Evolutionary conservation across 2,329 filamentous ascomycete species (phyloP).

Genomic region (Verticillium klebahnii): DNA sequence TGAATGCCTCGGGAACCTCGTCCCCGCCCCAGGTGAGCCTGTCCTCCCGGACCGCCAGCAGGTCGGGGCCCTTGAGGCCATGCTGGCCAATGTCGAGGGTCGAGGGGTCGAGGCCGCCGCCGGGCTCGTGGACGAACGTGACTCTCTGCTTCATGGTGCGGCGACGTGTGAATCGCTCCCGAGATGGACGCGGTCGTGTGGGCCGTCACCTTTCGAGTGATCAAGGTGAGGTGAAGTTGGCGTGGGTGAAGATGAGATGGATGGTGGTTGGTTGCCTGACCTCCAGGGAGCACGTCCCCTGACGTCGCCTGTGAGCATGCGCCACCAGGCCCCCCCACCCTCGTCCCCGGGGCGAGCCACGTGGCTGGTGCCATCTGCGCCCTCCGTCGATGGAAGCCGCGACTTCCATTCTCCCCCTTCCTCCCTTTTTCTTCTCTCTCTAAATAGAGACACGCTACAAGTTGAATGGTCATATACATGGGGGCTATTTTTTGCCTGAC

Average conservation of each 20-base stretch:
- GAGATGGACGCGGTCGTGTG: too few relatives aligned
- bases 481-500: too few relatives aligned
- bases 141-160: conserved; percentile 67
- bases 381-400: too few relatives aligned
- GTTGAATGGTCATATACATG: too few relatives aligned
- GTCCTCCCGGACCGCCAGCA: conserved; percentile 72
- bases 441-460: too few relatives aligned
- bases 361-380: neutral
- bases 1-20: conserved; percentile 68
- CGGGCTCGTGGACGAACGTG: conserved; percentile 70
- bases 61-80: conserved; percentile 48
- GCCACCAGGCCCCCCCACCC: neutral
- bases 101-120: conserved; percentile 59
- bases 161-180: too few relatives aligned
- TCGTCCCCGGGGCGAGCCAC: neutral
- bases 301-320: neutral
- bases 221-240: neutral
- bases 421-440: too few relatives aligned
- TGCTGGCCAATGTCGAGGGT: conserved; percentile 53
- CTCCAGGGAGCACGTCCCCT: neutral
- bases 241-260: neutral
- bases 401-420: too few relatives aligned
- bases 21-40: conserved; percentile 67
- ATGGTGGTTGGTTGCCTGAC: neutral
- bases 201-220: neutral